Conservation (phyloP, 345 rosid species). For the Syzygium oleosum region DNA sequence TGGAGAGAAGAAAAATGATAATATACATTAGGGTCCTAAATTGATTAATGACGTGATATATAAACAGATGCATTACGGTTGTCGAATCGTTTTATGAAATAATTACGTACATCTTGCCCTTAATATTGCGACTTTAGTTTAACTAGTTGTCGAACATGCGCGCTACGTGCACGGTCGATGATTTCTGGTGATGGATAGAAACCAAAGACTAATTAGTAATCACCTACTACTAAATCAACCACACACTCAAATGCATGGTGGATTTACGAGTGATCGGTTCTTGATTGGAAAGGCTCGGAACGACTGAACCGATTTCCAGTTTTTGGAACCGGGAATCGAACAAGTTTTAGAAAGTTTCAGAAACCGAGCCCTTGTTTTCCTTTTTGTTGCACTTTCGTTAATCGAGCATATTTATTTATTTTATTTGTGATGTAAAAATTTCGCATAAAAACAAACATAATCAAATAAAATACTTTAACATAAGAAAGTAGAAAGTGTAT, state of each 20-base stretch:
- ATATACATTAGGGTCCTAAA: not conserved
- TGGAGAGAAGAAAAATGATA: not conserved
- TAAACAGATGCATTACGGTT: not conserved
- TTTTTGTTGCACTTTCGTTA: not conserved
- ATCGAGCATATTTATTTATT: not conserved
- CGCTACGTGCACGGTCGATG: not conserved
- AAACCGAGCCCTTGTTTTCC: not conserved
- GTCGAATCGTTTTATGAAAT: not conserved
- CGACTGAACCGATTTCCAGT: not conserved
- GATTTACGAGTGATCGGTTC: not conserved
- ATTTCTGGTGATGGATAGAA: not conserved
- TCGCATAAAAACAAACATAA: not conserved
- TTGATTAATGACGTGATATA: not conserved
- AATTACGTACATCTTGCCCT: not conserved
- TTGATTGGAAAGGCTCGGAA: not conserved
- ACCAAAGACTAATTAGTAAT: not conserved
- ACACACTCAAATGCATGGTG: not conserved
- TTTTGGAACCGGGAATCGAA: not conserved
- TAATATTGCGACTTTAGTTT: not conserved
- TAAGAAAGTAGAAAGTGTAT: not conserved
- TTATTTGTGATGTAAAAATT: not conserved
- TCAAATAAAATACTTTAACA: not conserved
- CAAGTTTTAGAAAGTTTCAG: not conserved
- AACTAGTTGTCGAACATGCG: accelerated
- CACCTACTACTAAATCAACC: not conserved